Evolutionary conservation across 1,139 yeast species (phyloP), one percentile per base, ranked within the genome.

Genomic region (Scheffersomyces parashehatae): DNA sequence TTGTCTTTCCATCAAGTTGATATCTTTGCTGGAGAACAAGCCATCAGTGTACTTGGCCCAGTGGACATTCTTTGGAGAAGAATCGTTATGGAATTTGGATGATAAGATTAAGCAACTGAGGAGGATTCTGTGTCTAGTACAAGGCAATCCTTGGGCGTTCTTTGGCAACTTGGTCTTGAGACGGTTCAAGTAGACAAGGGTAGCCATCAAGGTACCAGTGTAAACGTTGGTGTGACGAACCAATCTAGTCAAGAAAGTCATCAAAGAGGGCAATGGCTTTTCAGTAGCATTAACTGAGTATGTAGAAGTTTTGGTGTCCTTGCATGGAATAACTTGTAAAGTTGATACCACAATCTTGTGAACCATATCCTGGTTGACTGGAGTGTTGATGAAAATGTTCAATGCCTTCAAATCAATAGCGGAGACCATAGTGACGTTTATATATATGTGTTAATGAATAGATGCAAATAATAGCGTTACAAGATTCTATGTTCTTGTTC

Each of bases 41-140:
- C 88, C 89, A 54, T 85, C 90, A 14, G 91, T 83, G 64, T 84
- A 83, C 51, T 75, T 77, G 33, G 88, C 83, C 95, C 95, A 86
- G 64, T 85, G 90, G 52, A 73, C 70, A 64, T 85, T 86, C 58
- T 84, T 81, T 47, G 91, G 90, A 15, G 88, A 81, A 10, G 86
- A 81, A 59, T 86, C 95, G 64, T 85, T 85, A 68, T 83, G 87
- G 64, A 74, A 82, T 62, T 86, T 86, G 38, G 89, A 81, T 16
- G 88, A 79, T 49, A 86, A 73, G 44, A 86, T 84, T 54, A 86
- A 67, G 59, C 90, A 83, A 12, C 89, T 85, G 48, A 86, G 72
- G 53, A 86, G 81, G 47, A 86, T 83, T 57, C 95, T 74, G 63
- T 86, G 93, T 58, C 88, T 75, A 1, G 95, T 85, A 51, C 89